Conservation (phyloP, 192 early-diverging fungal species). For the Coemansia sp. region DNA sequence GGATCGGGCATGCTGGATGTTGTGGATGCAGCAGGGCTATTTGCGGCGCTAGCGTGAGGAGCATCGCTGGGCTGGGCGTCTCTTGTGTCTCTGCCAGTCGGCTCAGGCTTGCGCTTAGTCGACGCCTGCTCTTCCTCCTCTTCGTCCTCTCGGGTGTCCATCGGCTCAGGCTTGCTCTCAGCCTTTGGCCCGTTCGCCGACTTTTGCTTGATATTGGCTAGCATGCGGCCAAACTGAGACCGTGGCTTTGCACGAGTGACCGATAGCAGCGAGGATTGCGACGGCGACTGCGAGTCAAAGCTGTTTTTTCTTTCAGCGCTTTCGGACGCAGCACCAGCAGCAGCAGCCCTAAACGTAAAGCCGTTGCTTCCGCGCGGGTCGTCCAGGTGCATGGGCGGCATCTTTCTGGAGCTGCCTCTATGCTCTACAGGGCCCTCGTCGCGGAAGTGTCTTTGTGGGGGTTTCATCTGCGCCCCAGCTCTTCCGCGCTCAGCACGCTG, state of each 20-base stretch:
- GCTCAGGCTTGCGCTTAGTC: neutral
- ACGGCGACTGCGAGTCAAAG: constrained; percentile 17
- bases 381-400: constrained; percentile 21
- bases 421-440: neutral
- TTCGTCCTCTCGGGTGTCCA: neutral
- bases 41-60: neutral
- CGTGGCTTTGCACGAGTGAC: constrained; percentile 14
- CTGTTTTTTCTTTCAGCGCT: constrained; percentile 8
- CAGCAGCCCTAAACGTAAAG: constrained; percentile 8
- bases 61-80: neutral
- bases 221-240: constrained; percentile 50
- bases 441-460: neutral
- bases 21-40: neutral
- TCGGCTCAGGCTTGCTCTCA: neutral
- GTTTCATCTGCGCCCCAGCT: neutral
- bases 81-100: neutral
- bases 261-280: constrained; percentile 7
- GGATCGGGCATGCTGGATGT: neutral
- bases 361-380: constrained; percentile 41
- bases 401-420: neutral
- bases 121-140: neutral
- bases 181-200: neutral
- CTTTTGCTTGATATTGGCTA: constrained; percentile 45
- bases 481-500: constrained; percentile 1
- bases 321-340: neutral